phyloP scores from a whole-genome alignment of 495 filamentous ascomycete genomes.

The Penicillium odoratum region DNA sequence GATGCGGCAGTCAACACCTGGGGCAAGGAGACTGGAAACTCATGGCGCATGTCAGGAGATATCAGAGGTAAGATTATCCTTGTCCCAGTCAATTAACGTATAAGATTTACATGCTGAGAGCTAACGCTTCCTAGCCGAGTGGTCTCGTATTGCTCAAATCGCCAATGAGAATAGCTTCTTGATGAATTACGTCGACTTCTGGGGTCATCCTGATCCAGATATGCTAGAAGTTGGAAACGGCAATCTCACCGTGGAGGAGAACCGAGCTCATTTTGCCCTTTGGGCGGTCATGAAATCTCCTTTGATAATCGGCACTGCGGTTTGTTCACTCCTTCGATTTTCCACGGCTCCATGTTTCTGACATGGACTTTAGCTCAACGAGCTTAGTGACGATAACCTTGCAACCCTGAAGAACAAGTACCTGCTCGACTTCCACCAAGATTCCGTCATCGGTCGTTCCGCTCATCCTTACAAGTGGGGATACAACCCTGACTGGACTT shows the following conservation, averaged over 20 bases:
- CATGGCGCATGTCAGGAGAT: constrained; percentile 58
- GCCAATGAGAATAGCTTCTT: constrained; percentile 48
- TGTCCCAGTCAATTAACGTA: constrained; percentile 2
- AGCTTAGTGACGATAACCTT: constrained; percentile 43
- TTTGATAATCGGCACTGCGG: constrained; percentile 55
- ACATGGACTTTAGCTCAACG: constrained; percentile 38
- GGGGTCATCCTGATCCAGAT: constrained; percentile 60
- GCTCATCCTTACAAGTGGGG: constrained; percentile 68
- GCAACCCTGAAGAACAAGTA: constrained; percentile 58
- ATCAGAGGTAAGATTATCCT: constrained; percentile 42
- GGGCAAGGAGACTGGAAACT: constrained; percentile 51
- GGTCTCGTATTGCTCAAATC: constrained; percentile 42
- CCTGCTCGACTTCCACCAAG: constrained; percentile 64
- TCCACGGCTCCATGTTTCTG: not conserved
- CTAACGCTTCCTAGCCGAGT: constrained; percentile 33
- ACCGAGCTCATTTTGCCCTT: constrained; percentile 50
- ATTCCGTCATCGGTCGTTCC: constrained; percentile 50
- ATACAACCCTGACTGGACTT: constrained; percentile 61
- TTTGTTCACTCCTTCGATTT: constrained; percentile 19
- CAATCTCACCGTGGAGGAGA: constrained; percentile 50
- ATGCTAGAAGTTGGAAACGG: constrained; percentile 72
- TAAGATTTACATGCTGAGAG: not conserved
- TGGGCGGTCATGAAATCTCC: constrained; percentile 62
- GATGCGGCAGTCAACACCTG: constrained; percentile 51
- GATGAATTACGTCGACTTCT: constrained; percentile 50